Evolutionary conservation across 1,284 basidiomycete species (phyloP), one percentile per base, ranked within the genome.

Genomic region (Bjerkandera adusta): DNA sequence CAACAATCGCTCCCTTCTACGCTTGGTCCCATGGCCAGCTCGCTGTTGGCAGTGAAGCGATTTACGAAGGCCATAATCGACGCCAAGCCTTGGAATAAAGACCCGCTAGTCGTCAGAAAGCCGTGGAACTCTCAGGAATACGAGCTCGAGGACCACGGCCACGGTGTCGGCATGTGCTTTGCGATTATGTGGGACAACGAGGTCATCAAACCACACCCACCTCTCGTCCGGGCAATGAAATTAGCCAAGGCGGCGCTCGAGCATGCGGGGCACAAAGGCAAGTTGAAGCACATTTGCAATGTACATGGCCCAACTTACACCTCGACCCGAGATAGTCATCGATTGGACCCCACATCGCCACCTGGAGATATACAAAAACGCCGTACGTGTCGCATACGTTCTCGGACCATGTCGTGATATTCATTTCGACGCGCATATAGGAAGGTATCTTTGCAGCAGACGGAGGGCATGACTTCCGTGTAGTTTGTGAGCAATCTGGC

Each of bases 321-420:
- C 13, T 36, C 29, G 26, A 24, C 16, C 33, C 11, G 18, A 18
- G n/a, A 36, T 33, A 77, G 79, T 80, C 16, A 71, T 81, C 41
- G 74, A 79, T 50, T 81, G 78, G 78, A 67, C 73, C 48, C 68
- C 72, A 3, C 72, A 79, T 59, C 68, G 73, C 27, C 76, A 78
- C 56, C 57, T 72, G 7, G 78, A 80, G 54, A 74, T 81, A 15
- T 75, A 76, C 58, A 70, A 68, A 51, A 73, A 71, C 48, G 71
- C 70, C 10, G 77, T 76, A 42, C 43, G 73, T 54, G 4, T 11
- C 11, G n/a, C 18, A 21, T 12, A 13, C 22, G 46, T 18, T n/a
- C 25, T 40, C 36, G 22, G 30, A 20, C 26, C 18, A 22, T 47
- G 35, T 2, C 13, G 4, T 5, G 29, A 27, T 38, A 21, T 32